Base-by-base conservation (phyloP, 2,329 filamentous ascomycete genomes). In the Didymella keratinophila region DNA sequence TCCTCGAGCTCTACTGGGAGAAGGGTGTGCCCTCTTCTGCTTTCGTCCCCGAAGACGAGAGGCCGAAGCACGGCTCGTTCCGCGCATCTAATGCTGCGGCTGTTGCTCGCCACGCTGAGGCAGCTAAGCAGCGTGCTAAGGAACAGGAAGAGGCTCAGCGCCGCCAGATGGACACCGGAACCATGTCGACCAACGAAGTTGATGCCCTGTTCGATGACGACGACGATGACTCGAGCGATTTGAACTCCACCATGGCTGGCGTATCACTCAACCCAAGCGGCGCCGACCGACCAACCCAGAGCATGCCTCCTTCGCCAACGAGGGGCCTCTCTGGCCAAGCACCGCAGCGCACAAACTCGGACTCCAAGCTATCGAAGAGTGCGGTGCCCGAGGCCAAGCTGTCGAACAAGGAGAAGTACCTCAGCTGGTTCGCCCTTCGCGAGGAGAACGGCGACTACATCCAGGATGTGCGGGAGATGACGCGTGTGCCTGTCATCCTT, bases 1-100 rank as follows among this genome's bases (percentile, higher is more conserved):
- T 98, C 28, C 84, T 99, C 45, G 95, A 99, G 80, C 86, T 99
- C 16, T 99, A 97, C 84, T 99, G 95, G 95, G 95, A 99, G 87
- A 99, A 98, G 86, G 95, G 95, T 45, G 93, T 98, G 8, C 92
- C 94, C 27, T 98, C 93, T 63, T 97, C 94, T 42, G 91, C 93
- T 2, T 99, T 96, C 70, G 89, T 99, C 51, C 95, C 95, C 2
- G 95, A 99, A 75, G 95, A 99, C 74, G 95, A 99, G 82, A 90
- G 93, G 56, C 93, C 93, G 52, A 96, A 95, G 83, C 88, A 90
- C 49, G 88, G 86, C 55, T 85, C 86, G 11, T 90, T 91, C 69
- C 87, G 92, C 64, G 86, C 89, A 56, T 88, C 87, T 41, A 91
- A 91, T 71, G 90, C 91, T 51, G 86, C 88, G 51, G 90, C 89